Base-by-base conservation (phyloP, 768 basidiomycete genomes). In the Kwoniella botswanensis region DNA sequence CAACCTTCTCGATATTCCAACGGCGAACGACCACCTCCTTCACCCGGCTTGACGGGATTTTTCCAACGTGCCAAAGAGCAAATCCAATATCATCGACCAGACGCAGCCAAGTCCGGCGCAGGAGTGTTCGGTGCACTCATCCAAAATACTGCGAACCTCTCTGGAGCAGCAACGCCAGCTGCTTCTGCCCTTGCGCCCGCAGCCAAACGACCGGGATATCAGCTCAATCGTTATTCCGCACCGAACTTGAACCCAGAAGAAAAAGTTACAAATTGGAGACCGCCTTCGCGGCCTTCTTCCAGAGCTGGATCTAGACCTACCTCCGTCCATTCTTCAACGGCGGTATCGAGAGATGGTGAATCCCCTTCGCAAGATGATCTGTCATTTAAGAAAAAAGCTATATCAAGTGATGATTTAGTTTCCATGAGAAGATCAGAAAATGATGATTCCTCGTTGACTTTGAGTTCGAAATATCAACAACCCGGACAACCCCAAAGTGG, bases 91-190 rank as follows among this genome's bases (percentile, higher is more conserved):
- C 57, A 77, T 17, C 59, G 85, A 4, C 85, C 84, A 0, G 79
- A 83, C 24, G 83, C 86, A 57, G 86, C 87, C 15, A 84, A 86
- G 69, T 89, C 84, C 73, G 86, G 86, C 22, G 90, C 86, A 0
- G 90, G 90, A 5, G 90, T 90, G 1, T 87, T 91, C 69, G 91
- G 90, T 0, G 87, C 91, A 4, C 86, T 93, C 44, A 89, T 94
- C 22, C 88, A 90, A 7, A 88, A 89, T 67, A 89, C 91, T 0
- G 89, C 88, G 2, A 88, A 89, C 59, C 83, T 93, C 9, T 84
- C 87, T 1, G 91, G 90, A 18, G 87, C 87, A 88, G 79, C 79
- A 58, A 79, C 78, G 13, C 80, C 78, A 22, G 70, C 71, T 26
- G 78, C 69, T 7, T 55, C 87, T 83, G 84, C 84, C 29, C 86